A percentile compares a stretch with the other conserved stretches of the same genome.
These are phyloP conservation scores for Neonectria ditissima DNA, from an alignment of 2,329 filamentous ascomycete genomes.

Conservation along the genomic window DNA sequence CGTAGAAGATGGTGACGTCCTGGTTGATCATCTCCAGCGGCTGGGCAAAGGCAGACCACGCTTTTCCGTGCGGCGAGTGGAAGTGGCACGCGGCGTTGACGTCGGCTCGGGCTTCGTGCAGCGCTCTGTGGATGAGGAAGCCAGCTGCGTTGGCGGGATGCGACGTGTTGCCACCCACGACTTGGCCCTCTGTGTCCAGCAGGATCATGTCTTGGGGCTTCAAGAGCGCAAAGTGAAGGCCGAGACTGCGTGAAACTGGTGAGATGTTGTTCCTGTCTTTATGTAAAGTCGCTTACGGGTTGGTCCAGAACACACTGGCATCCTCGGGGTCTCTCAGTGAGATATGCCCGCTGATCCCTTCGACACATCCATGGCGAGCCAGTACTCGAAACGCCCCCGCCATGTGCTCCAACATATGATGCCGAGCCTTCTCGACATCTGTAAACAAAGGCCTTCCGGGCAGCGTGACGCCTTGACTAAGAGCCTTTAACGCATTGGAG, in stretches of 20 bases:
- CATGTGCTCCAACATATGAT: slow-evolving; percentile 64
- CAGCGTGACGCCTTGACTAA: slow-evolving; percentile 10
- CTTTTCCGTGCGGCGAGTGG: slow-evolving; percentile 72
- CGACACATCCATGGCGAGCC: slow-evolving; percentile 71
- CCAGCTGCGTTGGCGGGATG: slow-evolving; percentile 73
- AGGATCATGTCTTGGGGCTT: slow-evolving; percentile 75
- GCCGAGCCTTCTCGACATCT: background rate
- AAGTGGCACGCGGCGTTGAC: slow-evolving; percentile 74
- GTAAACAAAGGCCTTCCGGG: slow-evolving; percentile 7
- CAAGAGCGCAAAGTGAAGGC: slow-evolving; percentile 46
- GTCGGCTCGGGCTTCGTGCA: slow-evolving; percentile 71
- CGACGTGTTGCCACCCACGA: slow-evolving; percentile 53
- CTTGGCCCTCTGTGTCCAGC: slow-evolving; percentile 51
- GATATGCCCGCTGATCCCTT: slow-evolving; percentile 76
- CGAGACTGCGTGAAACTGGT: background rate
- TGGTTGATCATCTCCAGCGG: slow-evolving; percentile 76
- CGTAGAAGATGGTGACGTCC: slow-evolving; percentile 72
- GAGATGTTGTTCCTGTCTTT: background rate
- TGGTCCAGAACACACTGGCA: slow-evolving; percentile 69
- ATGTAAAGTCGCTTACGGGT: background rate
- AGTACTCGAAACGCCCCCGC: slow-evolving; percentile 75
- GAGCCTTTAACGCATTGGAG: slow-evolving; percentile 4
- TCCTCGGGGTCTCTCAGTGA: slow-evolving; percentile 71
- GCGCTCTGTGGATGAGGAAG: slow-evolving; percentile 74
- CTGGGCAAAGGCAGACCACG: slow-evolving; percentile 71